phyloP scores from a whole-genome alignment of 169 alveolate genomes.

The Eimeria necatrix region DNA sequence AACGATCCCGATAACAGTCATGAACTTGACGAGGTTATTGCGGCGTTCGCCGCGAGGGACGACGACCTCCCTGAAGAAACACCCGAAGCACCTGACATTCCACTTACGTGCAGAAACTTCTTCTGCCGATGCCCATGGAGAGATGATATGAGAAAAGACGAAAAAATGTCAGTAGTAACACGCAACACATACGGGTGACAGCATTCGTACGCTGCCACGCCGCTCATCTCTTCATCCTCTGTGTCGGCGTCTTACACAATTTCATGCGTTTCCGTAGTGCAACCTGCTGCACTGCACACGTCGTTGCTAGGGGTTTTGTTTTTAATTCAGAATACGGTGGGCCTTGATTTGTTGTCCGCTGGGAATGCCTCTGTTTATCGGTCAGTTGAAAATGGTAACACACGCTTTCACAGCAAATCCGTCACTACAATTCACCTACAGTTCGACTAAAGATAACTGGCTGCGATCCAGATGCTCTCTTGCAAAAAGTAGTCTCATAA shows the following conservation, averaged over 20 bases:
- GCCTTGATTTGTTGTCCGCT: constrained; percentile 65
- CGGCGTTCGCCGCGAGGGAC: constrained; percentile 73
- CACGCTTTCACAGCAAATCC: neutral
- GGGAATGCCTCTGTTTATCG: constrained; percentile 74
- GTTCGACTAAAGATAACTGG: no score
- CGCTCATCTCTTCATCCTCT: neutral
- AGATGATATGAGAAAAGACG: constrained; percentile 68
- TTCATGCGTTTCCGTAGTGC: neutral
- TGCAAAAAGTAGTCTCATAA: no score
- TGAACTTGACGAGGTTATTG: constrained; percentile 67
- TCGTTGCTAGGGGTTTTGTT: constrained; percentile 22
- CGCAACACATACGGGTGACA: neutral
- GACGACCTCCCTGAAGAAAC: constrained; percentile 68
- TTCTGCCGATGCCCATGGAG: constrained; percentile 75
- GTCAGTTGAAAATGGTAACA: constrained; percentile 20
- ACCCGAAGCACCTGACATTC: constrained; percentile 38
- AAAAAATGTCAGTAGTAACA: constrained; percentile 33
- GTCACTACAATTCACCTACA: neutral
- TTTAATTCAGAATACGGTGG: constrained; percentile 71
- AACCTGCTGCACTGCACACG: neutral
- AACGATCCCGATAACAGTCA: constrained; percentile 69
- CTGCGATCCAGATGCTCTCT: no score
- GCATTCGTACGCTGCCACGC: neutral
- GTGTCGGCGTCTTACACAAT: neutral
- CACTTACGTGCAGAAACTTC: constrained; percentile 60